These are phyloP conservation scores for Chaetomium sp. DNA, from an alignment of 2,329 filamentous ascomycete genomes.

Conservation along the genomic window DNA sequence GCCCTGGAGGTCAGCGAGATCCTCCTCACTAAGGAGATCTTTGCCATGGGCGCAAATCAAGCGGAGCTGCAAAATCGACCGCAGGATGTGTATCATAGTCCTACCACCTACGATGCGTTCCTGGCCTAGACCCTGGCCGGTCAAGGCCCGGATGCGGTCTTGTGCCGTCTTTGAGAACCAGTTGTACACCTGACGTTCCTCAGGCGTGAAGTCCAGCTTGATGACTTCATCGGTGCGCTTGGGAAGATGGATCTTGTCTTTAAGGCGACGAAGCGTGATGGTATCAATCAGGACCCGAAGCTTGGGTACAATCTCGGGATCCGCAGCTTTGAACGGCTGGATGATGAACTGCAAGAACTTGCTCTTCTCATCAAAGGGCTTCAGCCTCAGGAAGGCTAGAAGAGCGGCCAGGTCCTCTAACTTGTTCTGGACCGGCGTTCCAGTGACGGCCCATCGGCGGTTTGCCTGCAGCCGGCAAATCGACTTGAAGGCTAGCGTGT, in stretches of 20 bases:
- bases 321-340: conserved; percentile 77
- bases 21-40: conserved; percentile 78
- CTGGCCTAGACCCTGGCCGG: conserved; percentile 44
- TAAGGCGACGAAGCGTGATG: conserved; percentile 85
- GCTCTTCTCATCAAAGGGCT: conserved; percentile 72
- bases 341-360: conserved; percentile 77
- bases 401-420: conserved; percentile 84
- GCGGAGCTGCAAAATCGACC: conserved; percentile 82
- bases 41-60: conserved; percentile 91
- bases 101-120: conserved; percentile 69
- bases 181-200: conserved; percentile 74
- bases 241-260: conserved; percentile 83
- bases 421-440: conserved; percentile 90
- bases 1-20: conserved; percentile 72
- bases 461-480: conserved; percentile 73
- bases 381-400: conserved; percentile 75
- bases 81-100: conserved; percentile 89
- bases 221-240: conserved; percentile 66
- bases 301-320: conserved; percentile 76
- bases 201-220: conserved; percentile 64
- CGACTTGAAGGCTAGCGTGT: conserved; percentile 74
- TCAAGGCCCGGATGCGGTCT: conserved; percentile 71
- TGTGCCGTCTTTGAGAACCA: conserved; percentile 77
- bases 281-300: conserved; percentile 86
- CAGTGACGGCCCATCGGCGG: conserved; percentile 93